These are phyloP conservation scores for Aristolochia fimbriata DNA, from an alignment of 164 flowering plant genomes.

Conservation along the genomic window DNA sequence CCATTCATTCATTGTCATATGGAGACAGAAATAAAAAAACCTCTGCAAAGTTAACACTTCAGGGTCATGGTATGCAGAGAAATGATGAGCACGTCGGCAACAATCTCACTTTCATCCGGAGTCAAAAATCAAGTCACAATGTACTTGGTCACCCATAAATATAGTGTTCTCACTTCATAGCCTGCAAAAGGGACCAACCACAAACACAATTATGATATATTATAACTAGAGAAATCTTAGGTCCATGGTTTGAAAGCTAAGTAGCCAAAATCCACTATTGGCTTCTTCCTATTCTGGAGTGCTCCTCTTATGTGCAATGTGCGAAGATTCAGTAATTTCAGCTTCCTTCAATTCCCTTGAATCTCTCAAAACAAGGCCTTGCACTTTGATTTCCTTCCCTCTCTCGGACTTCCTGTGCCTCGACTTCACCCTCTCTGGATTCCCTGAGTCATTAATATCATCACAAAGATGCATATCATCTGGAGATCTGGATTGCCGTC, in stretches of 20 bases:
- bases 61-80: constrained; percentile 2
- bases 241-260: not conserved
- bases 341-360: not conserved
- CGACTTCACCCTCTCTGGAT: not conserved
- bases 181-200: constrained; percentile 2
- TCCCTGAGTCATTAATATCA: not conserved
- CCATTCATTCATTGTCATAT: not conserved
- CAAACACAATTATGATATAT: not conserved
- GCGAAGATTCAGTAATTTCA: not conserved
- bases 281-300: not conserved
- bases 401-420: not conserved
- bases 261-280: not conserved
- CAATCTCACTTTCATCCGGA: not conserved
- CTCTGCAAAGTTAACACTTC: not conserved
- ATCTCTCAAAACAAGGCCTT: not conserved
- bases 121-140: not conserved
- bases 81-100: constrained; percentile 5
- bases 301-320: not conserved
- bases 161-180: not conserved
- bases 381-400: not conserved
- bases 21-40: not conserved
- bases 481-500: not conserved
- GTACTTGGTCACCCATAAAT: not conserved
- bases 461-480: not conserved
- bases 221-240: not conserved